Evolutionary conservation across 2,329 filamentous ascomycete species (phyloP).

Genomic region (Ceratocystis cubensis): DNA sequence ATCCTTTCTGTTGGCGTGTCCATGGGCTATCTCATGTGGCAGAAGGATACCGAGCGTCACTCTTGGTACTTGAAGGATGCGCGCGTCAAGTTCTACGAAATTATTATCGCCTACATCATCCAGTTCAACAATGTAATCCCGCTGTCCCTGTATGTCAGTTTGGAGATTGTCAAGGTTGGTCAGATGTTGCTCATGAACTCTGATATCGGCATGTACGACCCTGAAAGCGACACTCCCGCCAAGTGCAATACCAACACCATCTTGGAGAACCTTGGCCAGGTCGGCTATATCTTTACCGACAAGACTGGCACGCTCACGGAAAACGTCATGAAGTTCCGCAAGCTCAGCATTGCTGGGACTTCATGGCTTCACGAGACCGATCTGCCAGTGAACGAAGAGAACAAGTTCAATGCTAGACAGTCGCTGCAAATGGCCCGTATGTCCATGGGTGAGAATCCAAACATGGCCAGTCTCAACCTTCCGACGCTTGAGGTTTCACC

Average conservation of each 20-base stretch:
- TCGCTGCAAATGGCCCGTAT: constrained; percentile 18
- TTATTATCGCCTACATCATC: constrained; percentile 82
- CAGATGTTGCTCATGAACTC: constrained; percentile 65
- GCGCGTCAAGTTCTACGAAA: constrained; percentile 62
- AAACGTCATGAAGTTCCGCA: constrained; percentile 91
- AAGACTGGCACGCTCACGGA: constrained; percentile 92
- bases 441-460: constrained; percentile 17
- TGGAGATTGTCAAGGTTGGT: constrained; percentile 75
- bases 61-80: constrained; percentile 67
- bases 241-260: constrained; percentile 89
- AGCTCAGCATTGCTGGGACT: constrained; percentile 77
- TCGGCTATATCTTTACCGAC: constrained; percentile 83
- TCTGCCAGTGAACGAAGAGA: constrained; percentile 29
- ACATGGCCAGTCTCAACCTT: neutral
- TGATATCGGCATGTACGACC: constrained; percentile 86
- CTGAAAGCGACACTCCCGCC: constrained; percentile 69
- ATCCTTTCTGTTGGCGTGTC: constrained; percentile 69
- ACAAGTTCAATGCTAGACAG: constrained; percentile 17
- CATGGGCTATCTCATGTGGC: constrained; percentile 71
- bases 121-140: constrained; percentile 97
- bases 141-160: constrained; percentile 75
- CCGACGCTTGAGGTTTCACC: constrained; percentile 26
- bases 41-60: constrained; percentile 47
- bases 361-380: constrained; percentile 80
- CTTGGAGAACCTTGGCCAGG: constrained; percentile 82